These are phyloP conservation scores for Saprolegnia diclina DNA, from an alignment of 352 stramenopile genomes.

Conservation along the genomic window DNA sequence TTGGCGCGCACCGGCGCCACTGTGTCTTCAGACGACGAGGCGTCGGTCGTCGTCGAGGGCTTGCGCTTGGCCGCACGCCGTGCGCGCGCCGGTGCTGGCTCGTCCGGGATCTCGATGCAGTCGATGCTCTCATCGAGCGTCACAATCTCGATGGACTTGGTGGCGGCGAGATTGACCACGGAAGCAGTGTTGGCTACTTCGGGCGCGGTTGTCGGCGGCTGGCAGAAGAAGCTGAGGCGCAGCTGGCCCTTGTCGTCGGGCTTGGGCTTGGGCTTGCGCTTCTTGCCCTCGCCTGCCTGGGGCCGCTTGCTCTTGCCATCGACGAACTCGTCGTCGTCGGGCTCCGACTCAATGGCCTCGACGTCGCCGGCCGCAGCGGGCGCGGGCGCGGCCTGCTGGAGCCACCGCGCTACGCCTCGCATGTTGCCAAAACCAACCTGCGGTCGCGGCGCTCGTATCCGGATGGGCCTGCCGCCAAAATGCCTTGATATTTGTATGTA, in stretches of 20 bases:
- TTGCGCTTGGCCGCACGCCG: not conserved
- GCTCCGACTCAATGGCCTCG: slow-evolving; percentile 20
- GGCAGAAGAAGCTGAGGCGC: slow-evolving; percentile 19
- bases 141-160: not conserved
- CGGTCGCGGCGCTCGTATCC: too few relatives aligned
- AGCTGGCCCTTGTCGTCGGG: slow-evolving; percentile 23
- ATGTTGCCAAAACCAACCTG: not conserved
- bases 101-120: not conserved
- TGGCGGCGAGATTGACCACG: not conserved
- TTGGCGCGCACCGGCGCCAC: not conserved
- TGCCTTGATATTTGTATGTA: not conserved
- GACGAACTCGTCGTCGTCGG: slow-evolving; percentile 23
- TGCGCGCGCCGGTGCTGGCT: not conserved
- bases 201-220: not conserved
- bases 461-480: too few relatives aligned
- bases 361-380: not conserved
- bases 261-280: not conserved
- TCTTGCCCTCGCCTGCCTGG: slow-evolving; percentile 6
- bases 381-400: not conserved
- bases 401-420: slow-evolving; percentile 25
- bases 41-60: not conserved
- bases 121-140: slow-evolving; percentile 1
- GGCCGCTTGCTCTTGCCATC: slow-evolving; percentile 12
- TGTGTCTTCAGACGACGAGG: not conserved
- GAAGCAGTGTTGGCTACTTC: not conserved